A percentile compares a stretch with the other conserved stretches of the same genome.
Conservation (phyloP, 352 stramenopile species). For the Phytophthora pini region DNA sequence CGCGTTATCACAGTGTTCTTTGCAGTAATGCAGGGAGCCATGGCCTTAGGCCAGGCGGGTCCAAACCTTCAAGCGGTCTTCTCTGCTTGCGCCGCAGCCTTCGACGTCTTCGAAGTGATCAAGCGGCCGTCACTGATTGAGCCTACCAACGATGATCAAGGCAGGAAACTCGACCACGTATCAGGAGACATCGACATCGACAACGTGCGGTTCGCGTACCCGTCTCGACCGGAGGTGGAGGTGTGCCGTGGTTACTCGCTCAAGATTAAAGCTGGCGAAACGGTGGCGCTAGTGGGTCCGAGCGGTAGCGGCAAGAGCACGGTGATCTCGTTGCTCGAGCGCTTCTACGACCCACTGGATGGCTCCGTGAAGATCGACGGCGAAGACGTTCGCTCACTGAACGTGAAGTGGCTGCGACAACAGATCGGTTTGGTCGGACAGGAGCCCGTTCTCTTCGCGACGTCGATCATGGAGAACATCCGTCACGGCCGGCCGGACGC, state of each 20-base stretch:
- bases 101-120: conserved; percentile 61
- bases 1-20: too few relatives aligned
- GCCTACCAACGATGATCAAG: conserved; percentile 33
- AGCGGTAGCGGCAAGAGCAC: conserved; percentile 73
- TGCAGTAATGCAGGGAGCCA: too few relatives aligned
- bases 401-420: conserved; percentile 66
- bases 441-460: conserved; percentile 78
- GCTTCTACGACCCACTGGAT: conserved; percentile 60
- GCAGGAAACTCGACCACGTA: conserved; percentile 30
- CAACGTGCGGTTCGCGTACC: conserved; percentile 73
- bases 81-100: conserved; percentile 42
- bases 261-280: conserved; percentile 52
- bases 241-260: conserved; percentile 53
- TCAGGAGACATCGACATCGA: conserved; percentile 80
- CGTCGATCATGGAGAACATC: conserved; percentile 79
- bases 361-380: conserved; percentile 55
- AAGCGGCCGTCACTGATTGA: conserved; percentile 58
- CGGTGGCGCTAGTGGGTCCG: conserved; percentile 57
- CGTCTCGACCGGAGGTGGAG: conserved; percentile 47
- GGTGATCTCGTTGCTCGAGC: conserved; percentile 55
- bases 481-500: conserved; percentile 52
- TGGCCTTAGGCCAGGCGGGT: conserved; percentile 17
- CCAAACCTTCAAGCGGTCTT: conserved; percentile 50
- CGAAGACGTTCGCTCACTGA: conserved; percentile 67
- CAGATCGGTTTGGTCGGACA: conserved; percentile 92